These are phyloP conservation scores for Phylloporus arenicola DNA, from an alignment of 768 basidiomycete genomes.

Conservation along the genomic window DNA sequence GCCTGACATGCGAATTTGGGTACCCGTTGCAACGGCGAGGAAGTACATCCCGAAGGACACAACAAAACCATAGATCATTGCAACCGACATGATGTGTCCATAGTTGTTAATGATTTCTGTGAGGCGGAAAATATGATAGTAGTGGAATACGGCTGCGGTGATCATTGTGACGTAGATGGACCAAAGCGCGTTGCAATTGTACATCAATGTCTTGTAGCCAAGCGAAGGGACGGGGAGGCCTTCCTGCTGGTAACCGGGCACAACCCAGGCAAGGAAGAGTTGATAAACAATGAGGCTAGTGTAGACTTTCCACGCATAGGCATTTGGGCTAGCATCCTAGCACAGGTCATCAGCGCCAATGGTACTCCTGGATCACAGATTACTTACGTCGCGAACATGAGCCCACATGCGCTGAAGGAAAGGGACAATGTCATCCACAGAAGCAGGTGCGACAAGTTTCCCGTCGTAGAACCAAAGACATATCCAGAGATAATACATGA, in stretches of 20 bases:
- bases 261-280: constrained; percentile 80
- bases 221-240: constrained; percentile 95
- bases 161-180: constrained; percentile 80
- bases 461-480: constrained; percentile 97
- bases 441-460: constrained; percentile 61
- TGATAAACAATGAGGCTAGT: constrained; percentile 84
- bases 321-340: constrained; percentile 88
- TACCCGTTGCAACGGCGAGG: constrained; percentile 67
- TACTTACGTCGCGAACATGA: constrained; percentile 72
- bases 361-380: neutral
- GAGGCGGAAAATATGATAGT: constrained; percentile 78
- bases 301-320: constrained; percentile 88
- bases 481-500: constrained; percentile 99
- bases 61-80: constrained; percentile 85
- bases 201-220: constrained; percentile 86
- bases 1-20: constrained; percentile 90
- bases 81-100: constrained; percentile 91
- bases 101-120: constrained; percentile 96
- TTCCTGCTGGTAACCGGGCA: constrained; percentile 91
- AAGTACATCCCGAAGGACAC: constrained; percentile 81
- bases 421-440: constrained; percentile 64
- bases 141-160: constrained; percentile 72
- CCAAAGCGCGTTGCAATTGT: constrained; percentile 92
- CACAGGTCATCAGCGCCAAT: neutral
- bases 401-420: constrained; percentile 79